Percentiles rank a stretch among this genome's conserved stretches.
phyloP scores from a whole-genome alignment of 2,329 filamentous ascomycete species.

The Colletotrichum sp. region DNA sequence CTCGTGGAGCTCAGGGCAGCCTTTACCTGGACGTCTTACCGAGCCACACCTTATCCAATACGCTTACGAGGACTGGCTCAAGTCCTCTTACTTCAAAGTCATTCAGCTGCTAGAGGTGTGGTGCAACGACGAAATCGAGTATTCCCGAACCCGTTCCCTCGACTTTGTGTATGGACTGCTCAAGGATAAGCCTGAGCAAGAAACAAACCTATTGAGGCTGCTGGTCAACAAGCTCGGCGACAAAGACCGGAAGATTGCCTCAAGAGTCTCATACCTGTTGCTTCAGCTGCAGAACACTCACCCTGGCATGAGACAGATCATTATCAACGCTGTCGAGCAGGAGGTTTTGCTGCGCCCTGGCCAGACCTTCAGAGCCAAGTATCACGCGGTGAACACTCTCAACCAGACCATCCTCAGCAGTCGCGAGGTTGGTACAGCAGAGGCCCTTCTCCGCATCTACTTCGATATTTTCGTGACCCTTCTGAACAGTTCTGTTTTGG shows the following conservation, averaged over 20 bases:
- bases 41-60: conserved; percentile 83
- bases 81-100: conserved; percentile 91
- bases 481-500: conserved; percentile 58
- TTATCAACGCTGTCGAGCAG: conserved; percentile 84
- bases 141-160: conserved; percentile 84
- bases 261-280: conserved; percentile 90
- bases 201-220: conserved; percentile 88
- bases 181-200: conserved; percentile 96
- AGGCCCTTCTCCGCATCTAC: conserved; percentile 86
- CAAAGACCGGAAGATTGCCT: conserved; percentile 93
- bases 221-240: conserved; percentile 97
- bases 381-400: conserved; percentile 94
- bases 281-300: conserved; percentile 88
- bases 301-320: conserved; percentile 90
- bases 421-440: conserved; percentile 82
- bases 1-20: conserved; percentile 71
- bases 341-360: conserved; percentile 87
- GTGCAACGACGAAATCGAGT: conserved; percentile 95
- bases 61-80: conserved; percentile 95
- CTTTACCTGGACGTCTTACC: conserved; percentile 75
- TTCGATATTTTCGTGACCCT: conserved; percentile 87
- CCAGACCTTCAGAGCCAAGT: conserved; percentile 87
- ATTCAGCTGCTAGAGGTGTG: conserved; percentile 90
- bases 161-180: conserved; percentile 92
- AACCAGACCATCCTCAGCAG: conserved; percentile 94